Base-by-base conservation (phyloP, 2,329 filamentous ascomycete species). In the Talaromyces islandicus region DNA sequence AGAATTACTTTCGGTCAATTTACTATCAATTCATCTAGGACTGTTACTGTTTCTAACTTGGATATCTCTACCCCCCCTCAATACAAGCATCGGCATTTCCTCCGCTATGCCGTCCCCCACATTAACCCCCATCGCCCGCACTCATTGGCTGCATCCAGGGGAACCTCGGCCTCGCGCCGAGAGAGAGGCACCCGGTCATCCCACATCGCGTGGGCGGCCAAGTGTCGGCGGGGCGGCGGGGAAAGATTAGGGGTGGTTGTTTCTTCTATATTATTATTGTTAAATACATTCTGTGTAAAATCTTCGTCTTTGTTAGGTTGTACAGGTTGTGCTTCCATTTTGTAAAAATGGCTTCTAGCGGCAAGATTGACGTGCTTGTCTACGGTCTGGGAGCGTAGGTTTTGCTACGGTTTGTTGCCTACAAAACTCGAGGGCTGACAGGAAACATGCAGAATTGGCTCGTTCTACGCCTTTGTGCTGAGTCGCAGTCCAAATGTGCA, bases 401-500 rank as follows among this genome's bases (percentile, higher is more conserved):
- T 21, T 19, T 19, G 7, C 48, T 35, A 35, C 10, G 7, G 17
- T n/a, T 58, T 17, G 1, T 4, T 3, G 1, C 29, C 3, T 3
- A 14, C 3, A 5, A 0, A 19, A 12, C 1, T 41, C 0, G 27
- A 2, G 12, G 19, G 46, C 14, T 30, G n/a, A 35, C 21, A 10
- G 5, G 5, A 14, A 51, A 27, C 54, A 1, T 32, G 5, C 52
- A 84, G 82, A 0, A 84, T 85, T 56, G 83, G 83, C 29, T 83
- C 81, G 2, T 85, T 85, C 63, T 85, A 85, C 48, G 79, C 81
- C 7, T 85, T 84, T 61, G 78, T 85, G 38, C 66, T 84, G 0
- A 77, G 73, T 57, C 76, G 79, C 2, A 72, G 69, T 32, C 63
- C 74, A 2, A 71, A 70, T 24, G 75, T 80, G 9, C 71, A 70